Base-by-base conservation (phyloP, 2,329 filamentous ascomycete genomes). In the Fusarium poae region DNA sequence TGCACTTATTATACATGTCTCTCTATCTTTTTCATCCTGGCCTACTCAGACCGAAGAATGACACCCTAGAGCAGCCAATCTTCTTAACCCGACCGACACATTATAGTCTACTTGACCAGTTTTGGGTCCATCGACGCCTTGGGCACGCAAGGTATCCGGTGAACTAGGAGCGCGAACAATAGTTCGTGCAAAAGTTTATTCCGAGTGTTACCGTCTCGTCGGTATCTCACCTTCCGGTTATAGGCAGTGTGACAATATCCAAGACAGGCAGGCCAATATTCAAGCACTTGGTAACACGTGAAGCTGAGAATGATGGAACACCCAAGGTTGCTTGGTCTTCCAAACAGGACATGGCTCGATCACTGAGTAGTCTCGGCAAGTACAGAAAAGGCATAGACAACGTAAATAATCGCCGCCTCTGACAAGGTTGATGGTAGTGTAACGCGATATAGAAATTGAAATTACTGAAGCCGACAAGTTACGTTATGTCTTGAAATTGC, bases 131-230 rank as follows among this genome's bases (percentile, higher is more conserved):
- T 50, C 30, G n/a, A 49, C 30, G 27, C 55, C 63, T 54, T 50
- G 21, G 63, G 27, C 42, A 40, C 30, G 23, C 21, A 25, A 42
- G 40, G 16, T 29, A 35, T 39, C 25, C 32, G 43, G 29, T 44
- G 29, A 43, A 23, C 25, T 23, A 32, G 29, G 34, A 48, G 25
- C 55, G 20, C 20, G 30, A 29, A 44, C 30, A 8, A 57, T 35
- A 49, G 37, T 57, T 34, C 34, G n/a, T 30, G 29, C 32, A 45
- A 25, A 51, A 64, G 45, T 51, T 45, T 37, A 51, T 64, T 37
- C 29, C 20, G 23, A 27, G 39, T 51, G 29, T 30, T 46, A 58
- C 30, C 34, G 50, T 43, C 45, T 55, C 21, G 27, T 30, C 49
- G 27, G 27, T 35, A 49, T 46, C 29, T 53, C 62, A 25, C 44